A percentile compares a stretch with the other conserved stretches of the same genome.
phyloP scores from a whole-genome alignment of 1,139 yeast species.

The Zygoascus sp. region DNA sequence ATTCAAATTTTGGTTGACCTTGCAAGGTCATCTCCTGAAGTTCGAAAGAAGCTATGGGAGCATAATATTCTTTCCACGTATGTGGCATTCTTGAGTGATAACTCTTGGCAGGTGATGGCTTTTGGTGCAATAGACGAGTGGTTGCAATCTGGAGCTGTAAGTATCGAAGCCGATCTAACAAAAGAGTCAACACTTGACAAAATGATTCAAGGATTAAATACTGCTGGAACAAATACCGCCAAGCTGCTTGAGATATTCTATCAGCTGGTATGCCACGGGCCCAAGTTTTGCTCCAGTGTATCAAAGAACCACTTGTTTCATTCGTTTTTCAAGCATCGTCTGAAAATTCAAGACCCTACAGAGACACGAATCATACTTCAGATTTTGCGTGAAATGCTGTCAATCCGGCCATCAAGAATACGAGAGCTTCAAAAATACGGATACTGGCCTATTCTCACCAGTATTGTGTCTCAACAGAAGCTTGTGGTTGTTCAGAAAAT shows the following conservation, averaged over 20 bases:
- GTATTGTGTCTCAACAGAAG: slow-evolving; percentile 4
- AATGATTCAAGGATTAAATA: slow-evolving; percentile 23
- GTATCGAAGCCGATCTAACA: slow-evolving; percentile 26
- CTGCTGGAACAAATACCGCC: slow-evolving; percentile 19
- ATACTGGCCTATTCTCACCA: background rate
- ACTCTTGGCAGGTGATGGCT: slow-evolving; percentile 69
- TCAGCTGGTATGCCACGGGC: slow-evolving; percentile 17
- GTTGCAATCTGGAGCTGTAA: slow-evolving; percentile 33
- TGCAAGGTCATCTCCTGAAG: slow-evolving; percentile 46
- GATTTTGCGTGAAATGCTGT: slow-evolving; percentile 3
- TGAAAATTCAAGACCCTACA: slow-evolving; percentile 2
- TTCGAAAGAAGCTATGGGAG: slow-evolving; percentile 40
- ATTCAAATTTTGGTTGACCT: slow-evolving; percentile 62
- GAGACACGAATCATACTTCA: slow-evolving; percentile 5
- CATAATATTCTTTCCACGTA: slow-evolving; percentile 46
- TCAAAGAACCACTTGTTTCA: slow-evolving; percentile 9
- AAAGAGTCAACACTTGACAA: slow-evolving; percentile 16
- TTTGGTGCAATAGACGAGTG: slow-evolving; percentile 50
- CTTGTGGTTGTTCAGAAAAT: slow-evolving; percentile 21
- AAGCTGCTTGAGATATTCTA: slow-evolving; percentile 17
- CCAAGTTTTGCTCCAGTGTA: slow-evolving; percentile 16
- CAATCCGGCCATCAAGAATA: background rate
- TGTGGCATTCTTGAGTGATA: slow-evolving; percentile 48
- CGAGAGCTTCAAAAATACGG: slow-evolving; percentile 1
- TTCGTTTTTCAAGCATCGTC: background rate